phyloP scores from a whole-genome alignment of 768 basidiomycete species.

The Boletus subcaerulescens region DNA sequence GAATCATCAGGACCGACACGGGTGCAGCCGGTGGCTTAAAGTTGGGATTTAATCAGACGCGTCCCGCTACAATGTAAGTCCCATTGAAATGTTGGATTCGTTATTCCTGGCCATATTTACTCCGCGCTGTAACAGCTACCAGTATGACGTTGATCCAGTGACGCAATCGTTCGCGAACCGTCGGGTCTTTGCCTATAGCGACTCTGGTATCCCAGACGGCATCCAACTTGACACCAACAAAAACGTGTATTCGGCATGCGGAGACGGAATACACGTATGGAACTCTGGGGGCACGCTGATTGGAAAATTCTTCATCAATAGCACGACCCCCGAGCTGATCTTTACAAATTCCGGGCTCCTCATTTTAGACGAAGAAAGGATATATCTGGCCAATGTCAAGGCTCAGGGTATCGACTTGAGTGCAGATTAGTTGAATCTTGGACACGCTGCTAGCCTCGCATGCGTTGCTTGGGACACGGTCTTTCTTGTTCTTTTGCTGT shows the following conservation, averaged over 20 bases:
- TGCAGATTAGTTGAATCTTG: too few species aligned
- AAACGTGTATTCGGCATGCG: conserved; percentile 3
- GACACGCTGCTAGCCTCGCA: too few species aligned
- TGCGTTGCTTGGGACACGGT: too few species aligned
- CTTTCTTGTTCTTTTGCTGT: too few species aligned
- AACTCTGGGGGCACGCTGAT: conserved; percentile 21
- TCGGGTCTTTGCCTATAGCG: conserved; percentile 63
- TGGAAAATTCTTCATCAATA: conserved; percentile 20
- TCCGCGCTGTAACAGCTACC: conserved; percentile 43
- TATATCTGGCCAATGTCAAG: too few species aligned
- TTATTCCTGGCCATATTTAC: neutral
- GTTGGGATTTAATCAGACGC: conserved; percentile 51
- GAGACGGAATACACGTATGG: conserved; percentile 55
- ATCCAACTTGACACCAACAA: conserved; percentile 52
- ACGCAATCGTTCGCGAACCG: conserved; percentile 56
- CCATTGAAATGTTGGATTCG: neutral
- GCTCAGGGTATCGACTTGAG: too few species aligned
- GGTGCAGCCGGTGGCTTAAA: conserved; percentile 36
- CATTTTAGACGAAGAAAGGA: too few species aligned
- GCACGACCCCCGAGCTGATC: conserved; percentile 15
- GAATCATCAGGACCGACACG: conserved; percentile 32
- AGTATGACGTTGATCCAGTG: conserved; percentile 58
- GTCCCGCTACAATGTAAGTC: conserved; percentile 67
- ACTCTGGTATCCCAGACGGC: conserved; percentile 67
- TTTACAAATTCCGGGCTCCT: too few species aligned